Evolutionary conservation across 352 stramenopile genomes (phyloP), one percentile per base, ranked within the genome.

Genomic region (Phytophthora lateralis): DNA sequence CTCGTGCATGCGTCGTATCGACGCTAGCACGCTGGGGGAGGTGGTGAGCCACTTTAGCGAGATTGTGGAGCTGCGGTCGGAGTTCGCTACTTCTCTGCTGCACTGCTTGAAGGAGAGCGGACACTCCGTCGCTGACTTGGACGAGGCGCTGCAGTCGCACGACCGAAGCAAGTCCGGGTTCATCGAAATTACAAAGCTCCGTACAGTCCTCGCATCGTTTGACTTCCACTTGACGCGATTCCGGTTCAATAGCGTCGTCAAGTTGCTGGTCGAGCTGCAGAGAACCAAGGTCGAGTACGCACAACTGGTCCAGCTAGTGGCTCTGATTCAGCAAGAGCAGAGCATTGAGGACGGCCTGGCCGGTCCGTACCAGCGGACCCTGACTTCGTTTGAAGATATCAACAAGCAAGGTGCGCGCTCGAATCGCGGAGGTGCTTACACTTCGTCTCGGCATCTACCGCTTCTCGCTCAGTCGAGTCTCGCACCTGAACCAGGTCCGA

Each of bases 1-100:
- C 15, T 76, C 45, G 7, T 75, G 78, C 24, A 66, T 88, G 43
- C 53, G 83, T 15, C 71, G 72, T 7, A 71, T 91, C 2, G 78
- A 91, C 17, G 69, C 69, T 3, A 52, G 41, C 0, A 76, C 80
- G 15, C 60, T 91, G 7, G 69, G 72, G 14, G 66, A 85, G 14
- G 72, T 88, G 4, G 72, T 89, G 21, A 59, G 61, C 2, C 74
- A 91, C 42, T 89, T 91, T 24, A 73, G 47, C 2, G 79, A 89
- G 53, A 85, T 80, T 10, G 69, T 89, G 6, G 59, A 82, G 54
- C 61, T 87, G 3, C 76, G 76, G 10, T 61, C 77, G 1, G 75
- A 85, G 49, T 83, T 89, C 30, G 75, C 71, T 1, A 61, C 49
- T 3, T 69, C 52, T 3, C 18, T 84, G 17, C 47, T 58, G 4